Conservation (phyloP, 441 rosid genomes). For the Viola pubescens region DNA sequence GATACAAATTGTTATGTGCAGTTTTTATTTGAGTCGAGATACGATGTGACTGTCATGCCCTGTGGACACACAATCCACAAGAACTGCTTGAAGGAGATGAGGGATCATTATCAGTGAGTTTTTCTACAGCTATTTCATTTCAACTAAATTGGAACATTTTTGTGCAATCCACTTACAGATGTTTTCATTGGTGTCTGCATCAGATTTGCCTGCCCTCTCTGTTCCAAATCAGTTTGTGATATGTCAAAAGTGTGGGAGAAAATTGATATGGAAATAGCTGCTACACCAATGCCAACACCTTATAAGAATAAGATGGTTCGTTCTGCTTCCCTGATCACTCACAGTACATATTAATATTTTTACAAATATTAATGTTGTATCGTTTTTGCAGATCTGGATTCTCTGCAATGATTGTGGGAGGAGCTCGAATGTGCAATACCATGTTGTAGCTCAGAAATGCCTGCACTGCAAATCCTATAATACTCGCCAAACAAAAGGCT, state of each 20-base stretch:
- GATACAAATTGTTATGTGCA: conserved; percentile 25
- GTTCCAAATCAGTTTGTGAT: conserved; percentile 79
- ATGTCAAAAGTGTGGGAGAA: conserved; percentile 95
- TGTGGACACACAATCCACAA: conserved; percentile 84
- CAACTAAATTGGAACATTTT: not conserved
- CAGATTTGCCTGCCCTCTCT: conserved; percentile 87
- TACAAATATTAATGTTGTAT: not conserved
- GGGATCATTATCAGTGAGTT: conserved; percentile 64
- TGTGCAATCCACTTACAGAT: not conserved
- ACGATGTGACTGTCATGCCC: conserved; percentile 55
- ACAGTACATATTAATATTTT: not conserved
- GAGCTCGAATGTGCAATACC: conserved; percentile 50
- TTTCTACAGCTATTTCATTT: not conserved
- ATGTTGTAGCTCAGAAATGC: conserved; percentile 72
- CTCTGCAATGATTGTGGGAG: conserved; percentile 83
- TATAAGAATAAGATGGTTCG: conserved; percentile 52
- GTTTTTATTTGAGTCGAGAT: conserved; percentile 70
- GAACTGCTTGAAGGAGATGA: conserved; percentile 78
- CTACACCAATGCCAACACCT: conserved; percentile 72
- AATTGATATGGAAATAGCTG: conserved; percentile 60
- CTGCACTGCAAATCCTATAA: conserved; percentile 77
- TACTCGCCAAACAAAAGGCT: conserved; percentile 69
- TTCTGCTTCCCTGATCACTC: not conserved
- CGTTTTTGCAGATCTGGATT: conserved; percentile 49
- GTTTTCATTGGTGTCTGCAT: not conserved